A percentile compares a stretch with the other conserved stretches of the same genome.
Conservation (phyloP, 2,329 filamentous ascomycete species). For the Catunica adiposa region DNA sequence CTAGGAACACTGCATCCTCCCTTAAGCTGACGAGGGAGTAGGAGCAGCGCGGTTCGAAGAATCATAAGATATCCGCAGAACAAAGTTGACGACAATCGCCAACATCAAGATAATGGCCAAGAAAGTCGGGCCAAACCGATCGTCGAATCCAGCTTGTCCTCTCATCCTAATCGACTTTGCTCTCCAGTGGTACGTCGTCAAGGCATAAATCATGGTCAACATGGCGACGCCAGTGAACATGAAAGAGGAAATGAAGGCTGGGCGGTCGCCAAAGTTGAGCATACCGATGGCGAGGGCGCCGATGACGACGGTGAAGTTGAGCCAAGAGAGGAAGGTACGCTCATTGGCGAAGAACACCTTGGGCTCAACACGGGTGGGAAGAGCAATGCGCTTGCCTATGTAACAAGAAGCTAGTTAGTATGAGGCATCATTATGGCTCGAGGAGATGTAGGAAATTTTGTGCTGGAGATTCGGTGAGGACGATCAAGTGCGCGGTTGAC, state of each 20-base stretch:
- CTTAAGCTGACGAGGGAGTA: neutral
- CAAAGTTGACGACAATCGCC: constrained; percentile 92
- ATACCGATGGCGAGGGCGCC: constrained; percentile 92
- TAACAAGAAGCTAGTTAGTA: neutral
- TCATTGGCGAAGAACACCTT: constrained; percentile 99
- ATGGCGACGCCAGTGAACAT: constrained; percentile 91
- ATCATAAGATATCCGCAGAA: constrained; percentile 50
- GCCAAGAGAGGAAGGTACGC: constrained; percentile 96
- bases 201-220: constrained; percentile 85
- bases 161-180: constrained; percentile 81
- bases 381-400: constrained; percentile 93
- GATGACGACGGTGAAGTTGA: constrained; percentile 98
- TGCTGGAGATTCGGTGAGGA: no score
- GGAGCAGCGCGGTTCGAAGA: constrained; percentile 5
- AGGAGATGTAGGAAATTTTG: neutral
- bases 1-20: neutral
- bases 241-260: constrained; percentile 85
- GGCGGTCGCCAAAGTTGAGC: constrained; percentile 90
- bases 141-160: constrained; percentile 91
- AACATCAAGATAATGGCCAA: constrained; percentile 71
- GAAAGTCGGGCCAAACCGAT: constrained; percentile 84
- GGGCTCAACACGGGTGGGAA: constrained; percentile 92
- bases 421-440: neutral
- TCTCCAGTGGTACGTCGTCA: constrained; percentile 93
- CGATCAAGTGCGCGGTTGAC: constrained; percentile 17